A percentile compares a stretch with the other conserved stretches of the same genome.
Conservation (phyloP, 164 flowering plant genomes). For the grape (Vitis vinifera) region ASM3070453v1 NC_081805.1:23960001-23960500, state of each 20-base stretch:
- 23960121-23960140: slow-evolving; percentile 15
- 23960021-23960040: slow-evolving; percentile 38
- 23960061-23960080: slow-evolving; percentile 40
- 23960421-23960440: background rate
- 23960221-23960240: slow-evolving; percentile 10
- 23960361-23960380: background rate
- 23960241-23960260: slow-evolving; percentile 8
- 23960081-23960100: slow-evolving; percentile 50
- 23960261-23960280: slow-evolving; percentile 24
- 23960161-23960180: slow-evolving; percentile 10
- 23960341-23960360: background rate
- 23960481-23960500: background rate
- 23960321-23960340: slow-evolving; percentile 3
- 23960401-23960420: background rate
- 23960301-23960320: slow-evolving; percentile 13
- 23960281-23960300: slow-evolving; percentile 27
- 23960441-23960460: background rate
- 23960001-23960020: slow-evolving; percentile 32
- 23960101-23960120: slow-evolving; percentile 61
- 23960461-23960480: background rate
- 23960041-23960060: slow-evolving; percentile 44
- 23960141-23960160: slow-evolving; percentile 5
- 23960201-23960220: slow-evolving; percentile 4
- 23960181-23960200: slow-evolving; percentile 8
- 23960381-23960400: background rate